Base-by-base conservation (phyloP, 257 asterid species). In the Solanum virginianum region DNA sequence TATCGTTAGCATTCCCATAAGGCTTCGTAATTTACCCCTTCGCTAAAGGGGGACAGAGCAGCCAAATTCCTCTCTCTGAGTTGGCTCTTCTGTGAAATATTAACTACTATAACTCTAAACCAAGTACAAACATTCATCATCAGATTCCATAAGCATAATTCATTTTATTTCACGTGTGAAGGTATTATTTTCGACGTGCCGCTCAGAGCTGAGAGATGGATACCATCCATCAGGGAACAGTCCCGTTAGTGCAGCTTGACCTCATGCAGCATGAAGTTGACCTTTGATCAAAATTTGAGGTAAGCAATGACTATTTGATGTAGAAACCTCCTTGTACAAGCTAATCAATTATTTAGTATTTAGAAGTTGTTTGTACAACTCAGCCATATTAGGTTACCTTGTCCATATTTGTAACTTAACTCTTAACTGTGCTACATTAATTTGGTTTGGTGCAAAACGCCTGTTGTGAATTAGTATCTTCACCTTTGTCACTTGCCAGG, bases 121-220 rank as follows among this genome's bases (percentile, higher is more conserved):
- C 83, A 51, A 79, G 49, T 9, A 53, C 62, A 79, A 53, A 41
- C 63, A 4, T 29, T 79, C 65, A 17, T 53, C 29, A 0, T 77
- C 62, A 26, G 82, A 15, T 51, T 51, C 62, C 82, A 59, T 72
- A 43, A 51, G 85, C 85, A 79, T 71, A 53, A 36, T 41, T 82
- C 51, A 22, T 80, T 29, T 4, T 85, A 70, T 65, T 84, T 81
- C 22, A 72, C 54, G 60, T 85, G 13, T 88, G 90, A 95, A 95
- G 98, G 91, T 94, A 94, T 92, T 95, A 95, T 87, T 94, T 91
- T 88, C 91, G 93, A 45, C 93, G 93, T 49, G 84, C 94, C 68
- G 71, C 84, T 29, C 89, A 88, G 90, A 83, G 80, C 88, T 32
- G 45, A 79, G 65, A 53, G 65, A 54, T 53, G 49, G 47, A 79